Percentiles rank a stretch among this genome's conserved stretches.
These are phyloP conservation scores for Bipolaris zeicola DNA, from an alignment of 2,329 filamentous ascomycete species.

Conservation along the genomic window DNA sequence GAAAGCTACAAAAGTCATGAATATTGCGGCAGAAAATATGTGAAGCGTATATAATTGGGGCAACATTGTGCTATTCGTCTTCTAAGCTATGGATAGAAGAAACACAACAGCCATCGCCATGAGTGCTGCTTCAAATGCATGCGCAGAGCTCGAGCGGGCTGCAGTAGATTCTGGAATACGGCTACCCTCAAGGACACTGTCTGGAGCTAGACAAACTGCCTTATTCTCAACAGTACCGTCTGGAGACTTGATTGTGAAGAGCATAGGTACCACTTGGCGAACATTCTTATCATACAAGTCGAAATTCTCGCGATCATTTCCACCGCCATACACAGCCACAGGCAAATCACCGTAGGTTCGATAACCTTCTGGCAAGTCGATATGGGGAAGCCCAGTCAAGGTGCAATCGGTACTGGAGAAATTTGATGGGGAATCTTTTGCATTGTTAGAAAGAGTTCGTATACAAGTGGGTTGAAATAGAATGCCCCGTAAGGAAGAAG, in stretches of 20 bases:
- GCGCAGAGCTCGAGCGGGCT: too few species aligned
- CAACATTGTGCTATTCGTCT: too few species aligned
- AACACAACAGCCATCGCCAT: too few species aligned
- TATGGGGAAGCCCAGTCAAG: neutral
- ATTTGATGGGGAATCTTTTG: neutral
- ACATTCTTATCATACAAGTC: neutral
- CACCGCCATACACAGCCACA: neutral
- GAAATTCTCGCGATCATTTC: neutral
- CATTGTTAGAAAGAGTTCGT: neutral
- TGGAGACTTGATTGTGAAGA: neutral
- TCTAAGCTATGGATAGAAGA: too few species aligned
- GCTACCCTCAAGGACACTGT: neutral
- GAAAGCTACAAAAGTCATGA: too few species aligned
- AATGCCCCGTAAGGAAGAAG: neutral
- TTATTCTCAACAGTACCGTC: neutral
- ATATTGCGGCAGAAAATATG: too few species aligned
- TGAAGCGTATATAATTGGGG: too few species aligned
- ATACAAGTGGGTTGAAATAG: too few species aligned
- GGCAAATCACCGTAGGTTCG: neutral
- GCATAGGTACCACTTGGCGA: neutral
- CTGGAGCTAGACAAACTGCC: neutral
- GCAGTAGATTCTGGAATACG: neutral
- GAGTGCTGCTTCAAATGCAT: too few species aligned
- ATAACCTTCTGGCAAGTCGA: neutral
- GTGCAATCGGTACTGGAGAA: neutral